Percentiles rank a stretch among this genome's conserved stretches.
phyloP scores from a whole-genome alignment of 169 alveolate species.

The Cryptosporidium sp. region DNA sequence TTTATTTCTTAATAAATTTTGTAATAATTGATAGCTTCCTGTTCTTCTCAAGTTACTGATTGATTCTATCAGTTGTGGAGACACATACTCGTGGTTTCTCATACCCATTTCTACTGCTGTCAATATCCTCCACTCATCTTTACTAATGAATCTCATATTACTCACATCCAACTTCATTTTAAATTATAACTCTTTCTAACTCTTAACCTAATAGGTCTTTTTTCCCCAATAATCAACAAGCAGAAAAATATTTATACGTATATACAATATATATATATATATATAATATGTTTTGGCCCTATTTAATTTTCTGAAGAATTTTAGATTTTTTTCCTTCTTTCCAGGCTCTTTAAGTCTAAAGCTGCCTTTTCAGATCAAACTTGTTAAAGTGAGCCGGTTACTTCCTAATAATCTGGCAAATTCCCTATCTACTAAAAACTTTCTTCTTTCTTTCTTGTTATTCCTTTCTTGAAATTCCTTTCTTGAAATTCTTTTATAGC shows the following conservation, averaged over 20 bases:
- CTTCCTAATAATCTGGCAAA: too few relatives aligned
- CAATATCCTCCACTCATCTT: conserved; percentile 92
- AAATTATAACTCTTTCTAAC: not conserved
- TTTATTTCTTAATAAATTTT: conserved; percentile 92
- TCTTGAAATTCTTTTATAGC: not conserved
- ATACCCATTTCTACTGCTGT: conserved; percentile 99
- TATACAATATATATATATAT: too few relatives aligned
- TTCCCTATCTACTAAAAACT: not conserved
- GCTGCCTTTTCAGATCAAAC: not conserved
- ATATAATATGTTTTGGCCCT: too few relatives aligned
- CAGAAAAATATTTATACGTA: too few relatives aligned
- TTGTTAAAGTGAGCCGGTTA: too few relatives aligned
- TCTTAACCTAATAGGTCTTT: not conserved
- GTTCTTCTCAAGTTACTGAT: conserved; percentile 94
- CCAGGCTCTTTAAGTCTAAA: not conserved
- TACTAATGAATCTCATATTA: conserved; percentile 83
- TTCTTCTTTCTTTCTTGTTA: not conserved
- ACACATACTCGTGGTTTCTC: conserved; percentile 98
- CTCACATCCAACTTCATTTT: conserved; percentile 77
- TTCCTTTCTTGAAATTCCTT: too few relatives aligned
- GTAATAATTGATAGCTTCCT: conserved; percentile 86
- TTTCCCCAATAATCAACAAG: not conserved
- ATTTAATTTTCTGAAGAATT: too few relatives aligned
- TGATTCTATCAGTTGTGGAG: conserved; percentile 93
- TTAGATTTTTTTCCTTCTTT: not conserved